Percentiles rank a stretch among this genome's conserved stretches.
These are phyloP conservation scores for Suillus alpinus DNA, from an alignment of 768 basidiomycete genomes.

Conservation along the genomic window DNA sequence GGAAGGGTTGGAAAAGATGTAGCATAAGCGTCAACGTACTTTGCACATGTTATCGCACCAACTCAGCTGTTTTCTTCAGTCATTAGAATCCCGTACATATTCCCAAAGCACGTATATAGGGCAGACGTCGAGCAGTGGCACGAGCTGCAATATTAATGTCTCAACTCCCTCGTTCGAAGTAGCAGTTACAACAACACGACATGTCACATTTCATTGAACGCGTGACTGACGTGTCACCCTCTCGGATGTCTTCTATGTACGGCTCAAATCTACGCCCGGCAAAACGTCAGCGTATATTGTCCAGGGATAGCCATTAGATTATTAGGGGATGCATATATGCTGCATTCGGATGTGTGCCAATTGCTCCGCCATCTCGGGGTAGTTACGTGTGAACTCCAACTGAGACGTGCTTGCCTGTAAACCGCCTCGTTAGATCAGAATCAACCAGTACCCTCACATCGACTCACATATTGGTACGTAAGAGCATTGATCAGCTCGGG, in stretches of 20 bases:
- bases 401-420: constrained; percentile 78
- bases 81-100: background rate
- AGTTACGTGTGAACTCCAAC: constrained; percentile 76
- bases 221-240: constrained; percentile 20
- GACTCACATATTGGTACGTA: constrained; percentile 74
- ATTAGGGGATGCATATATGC: too few relatives aligned
- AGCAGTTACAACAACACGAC: constrained; percentile 6
- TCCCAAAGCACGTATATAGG: too few relatives aligned
- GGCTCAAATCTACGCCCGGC: constrained; percentile 31
- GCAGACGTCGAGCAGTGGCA: too few relatives aligned
- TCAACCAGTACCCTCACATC: background rate
- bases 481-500: constrained; percentile 78
- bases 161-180: too few relatives aligned
- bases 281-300: constrained; percentile 31
- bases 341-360: too few relatives aligned
- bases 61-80: too few relatives aligned
- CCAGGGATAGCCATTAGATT: too few relatives aligned
- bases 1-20: too few relatives aligned
- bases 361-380: constrained; percentile 81
- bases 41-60: too few relatives aligned
- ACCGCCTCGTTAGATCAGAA: constrained; percentile 5
- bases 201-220: constrained; percentile 28
- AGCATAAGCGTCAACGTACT: too few relatives aligned
- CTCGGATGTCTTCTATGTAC: constrained; percentile 18
- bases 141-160: too few relatives aligned